phyloP scores from a whole-genome alignment of 441 rosid genomes.

The Pelargonium australe region DNA sequence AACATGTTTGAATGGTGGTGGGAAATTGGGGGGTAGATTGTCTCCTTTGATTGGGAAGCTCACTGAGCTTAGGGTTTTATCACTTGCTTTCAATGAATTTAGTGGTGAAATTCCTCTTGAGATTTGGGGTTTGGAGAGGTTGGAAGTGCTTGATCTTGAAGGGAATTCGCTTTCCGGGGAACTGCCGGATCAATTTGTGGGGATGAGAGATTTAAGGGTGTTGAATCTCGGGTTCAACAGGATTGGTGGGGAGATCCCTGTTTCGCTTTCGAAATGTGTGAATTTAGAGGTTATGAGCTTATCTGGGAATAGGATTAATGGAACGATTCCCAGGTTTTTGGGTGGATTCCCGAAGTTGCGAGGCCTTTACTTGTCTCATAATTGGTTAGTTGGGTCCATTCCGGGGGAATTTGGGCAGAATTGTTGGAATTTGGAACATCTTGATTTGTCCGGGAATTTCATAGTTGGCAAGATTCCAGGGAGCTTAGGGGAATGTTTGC shows the following conservation, averaged over 20 bases:
- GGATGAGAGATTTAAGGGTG: constrained; percentile 40
- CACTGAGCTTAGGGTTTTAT: constrained; percentile 51
- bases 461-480: constrained; percentile 44
- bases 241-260: constrained; percentile 41
- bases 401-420: constrained; percentile 34
- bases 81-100: constrained; percentile 62
- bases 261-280: constrained; percentile 24
- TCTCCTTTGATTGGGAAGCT: constrained; percentile 40
- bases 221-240: constrained; percentile 51
- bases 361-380: constrained; percentile 40
- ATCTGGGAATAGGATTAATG: constrained; percentile 51
- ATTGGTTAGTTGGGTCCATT: constrained; percentile 39
- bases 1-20: constrained; percentile 27
- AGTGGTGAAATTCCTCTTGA: constrained; percentile 51
- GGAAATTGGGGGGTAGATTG: constrained; percentile 49
- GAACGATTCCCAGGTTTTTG: constrained; percentile 41
- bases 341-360: constrained; percentile 30
- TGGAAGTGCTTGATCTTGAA: constrained; percentile 66
- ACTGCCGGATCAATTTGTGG: constrained; percentile 36
- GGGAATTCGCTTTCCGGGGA: constrained; percentile 44
- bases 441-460: constrained; percentile 55
- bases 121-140: constrained; percentile 49
- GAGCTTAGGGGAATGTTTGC: constrained; percentile 43
- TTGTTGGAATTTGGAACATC: constrained; percentile 48
- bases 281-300: constrained; percentile 44